Evolutionary conservation across 2,329 filamentous ascomycete species (phyloP).

Genomic region (Cordyceps javanica): DNA sequence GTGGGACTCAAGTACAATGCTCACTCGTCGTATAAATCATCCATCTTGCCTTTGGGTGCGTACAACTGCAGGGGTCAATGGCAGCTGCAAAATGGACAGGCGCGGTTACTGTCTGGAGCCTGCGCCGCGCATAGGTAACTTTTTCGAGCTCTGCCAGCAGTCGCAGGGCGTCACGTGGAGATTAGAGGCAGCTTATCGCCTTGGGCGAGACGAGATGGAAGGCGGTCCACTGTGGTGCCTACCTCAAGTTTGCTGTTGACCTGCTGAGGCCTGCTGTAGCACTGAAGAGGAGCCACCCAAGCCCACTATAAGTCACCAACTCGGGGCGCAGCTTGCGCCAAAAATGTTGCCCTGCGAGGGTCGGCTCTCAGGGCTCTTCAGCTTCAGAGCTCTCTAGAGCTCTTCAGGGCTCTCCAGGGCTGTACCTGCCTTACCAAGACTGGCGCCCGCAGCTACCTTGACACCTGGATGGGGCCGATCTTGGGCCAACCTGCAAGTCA

Average conservation of each 20-base stretch:
- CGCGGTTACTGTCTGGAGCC: not conserved
- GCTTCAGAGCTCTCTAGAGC: not conserved
- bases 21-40: constrained; percentile 96
- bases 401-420: not conserved
- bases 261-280: no score
- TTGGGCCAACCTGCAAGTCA: not conserved
- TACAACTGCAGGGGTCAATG: constrained; percentile 17
- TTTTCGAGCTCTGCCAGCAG: constrained; percentile 16
- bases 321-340: not conserved
- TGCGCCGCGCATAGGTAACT: constrained; percentile 12
- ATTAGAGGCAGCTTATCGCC: constrained; percentile 5
- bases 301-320: not conserved
- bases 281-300: not conserved
- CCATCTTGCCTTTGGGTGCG: constrained; percentile 51
- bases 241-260: no score
- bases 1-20: constrained; percentile 13
- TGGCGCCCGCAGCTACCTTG: not conserved
- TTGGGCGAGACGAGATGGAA: not conserved
- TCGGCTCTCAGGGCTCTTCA: not conserved
- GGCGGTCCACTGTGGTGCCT: no score
- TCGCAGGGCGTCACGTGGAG: constrained; percentile 8
- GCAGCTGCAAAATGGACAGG: constrained; percentile 16
- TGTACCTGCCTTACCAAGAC: not conserved
- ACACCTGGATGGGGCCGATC: not conserved
- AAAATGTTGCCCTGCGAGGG: not conserved